Evolutionary conservation across 768 basidiomycete species (phyloP).

Genomic region (Dacryopinax spathularia): DNA sequence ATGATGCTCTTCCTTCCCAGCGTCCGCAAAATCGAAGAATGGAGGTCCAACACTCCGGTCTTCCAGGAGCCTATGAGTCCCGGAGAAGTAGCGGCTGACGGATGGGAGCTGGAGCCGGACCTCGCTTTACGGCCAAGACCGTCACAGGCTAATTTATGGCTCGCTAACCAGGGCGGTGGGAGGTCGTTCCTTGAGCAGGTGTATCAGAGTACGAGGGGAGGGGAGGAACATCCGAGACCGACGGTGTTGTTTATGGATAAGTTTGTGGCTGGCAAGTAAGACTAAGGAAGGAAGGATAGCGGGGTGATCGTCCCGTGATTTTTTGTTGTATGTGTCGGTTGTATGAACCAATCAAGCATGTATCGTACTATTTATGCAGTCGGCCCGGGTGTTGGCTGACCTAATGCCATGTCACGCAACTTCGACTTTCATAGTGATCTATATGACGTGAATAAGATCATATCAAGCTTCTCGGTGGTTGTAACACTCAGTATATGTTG

Average conservation of each 20-base stretch:
- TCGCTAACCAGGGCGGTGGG: conserved; percentile 1
- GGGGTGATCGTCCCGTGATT: too few species aligned
- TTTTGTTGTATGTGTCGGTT: too few species aligned
- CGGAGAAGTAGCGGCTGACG: too few species aligned
- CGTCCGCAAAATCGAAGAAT: neutral
- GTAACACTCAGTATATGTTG: neutral
- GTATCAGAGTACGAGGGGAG: neutral
- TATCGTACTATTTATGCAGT: neutral
- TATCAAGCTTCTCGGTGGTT: too few species aligned
- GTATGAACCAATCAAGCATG: too few species aligned
- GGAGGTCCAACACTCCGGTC: neutral
- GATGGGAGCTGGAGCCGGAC: neutral
- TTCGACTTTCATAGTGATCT: too few species aligned
- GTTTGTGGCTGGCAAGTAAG: neutral
- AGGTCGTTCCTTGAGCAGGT: neutral
- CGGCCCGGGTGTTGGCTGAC: too few species aligned
- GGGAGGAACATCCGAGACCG: neutral
- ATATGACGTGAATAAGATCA: too few species aligned
- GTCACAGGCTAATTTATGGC: neutral
- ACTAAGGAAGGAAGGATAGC: neutral
- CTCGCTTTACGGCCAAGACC: neutral
- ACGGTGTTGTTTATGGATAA: neutral
- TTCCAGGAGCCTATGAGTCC: neutral
- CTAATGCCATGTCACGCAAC: neutral
- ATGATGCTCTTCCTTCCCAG: neutral